Percentiles rank a stretch among this genome's conserved stretches.
These are phyloP conservation scores for Melaleuca quinquenervia DNA, from an alignment of 345 rosid genomes.

Conservation along the genomic window DNA sequence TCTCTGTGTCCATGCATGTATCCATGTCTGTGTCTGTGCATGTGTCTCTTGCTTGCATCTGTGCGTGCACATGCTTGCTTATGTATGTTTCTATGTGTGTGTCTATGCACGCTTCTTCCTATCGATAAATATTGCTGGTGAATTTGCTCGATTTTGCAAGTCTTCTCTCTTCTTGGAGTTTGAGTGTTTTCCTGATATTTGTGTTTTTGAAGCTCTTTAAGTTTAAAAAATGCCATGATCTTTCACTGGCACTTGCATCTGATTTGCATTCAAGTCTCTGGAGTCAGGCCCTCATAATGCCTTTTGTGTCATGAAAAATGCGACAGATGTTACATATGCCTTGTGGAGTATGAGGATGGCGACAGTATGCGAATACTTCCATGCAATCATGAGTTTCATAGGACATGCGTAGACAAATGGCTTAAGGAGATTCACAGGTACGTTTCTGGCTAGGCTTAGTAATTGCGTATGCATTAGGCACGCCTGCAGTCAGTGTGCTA, in stretches of 20 bases:
- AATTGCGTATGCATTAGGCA: neutral
- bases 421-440: constrained; percentile 99
- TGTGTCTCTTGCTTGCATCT: neutral
- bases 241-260: neutral
- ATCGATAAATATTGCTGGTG: neutral
- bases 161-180: neutral
- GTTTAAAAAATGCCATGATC: neutral
- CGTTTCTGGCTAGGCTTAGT: neutral
- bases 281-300: neutral
- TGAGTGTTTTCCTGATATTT: neutral
- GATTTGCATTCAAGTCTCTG: neutral
- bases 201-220: neutral
- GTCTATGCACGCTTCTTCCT: neutral
- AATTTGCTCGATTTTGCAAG: neutral
- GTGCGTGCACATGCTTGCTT: neutral
- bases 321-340: constrained; percentile 90
- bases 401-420: constrained; percentile 87
- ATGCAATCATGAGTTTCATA: constrained; percentile 86
- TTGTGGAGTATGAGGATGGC: constrained; percentile 92
- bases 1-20: neutral
- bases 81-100: too few relatives aligned
- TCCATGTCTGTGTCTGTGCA: neutral
- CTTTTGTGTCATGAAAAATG: neutral
- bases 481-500: neutral
- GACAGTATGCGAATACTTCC: constrained; percentile 79